These are phyloP conservation scores for Geosmithia putterillii DNA, from an alignment of 2,329 filamentous ascomycete genomes.

Conservation along the genomic window DNA sequence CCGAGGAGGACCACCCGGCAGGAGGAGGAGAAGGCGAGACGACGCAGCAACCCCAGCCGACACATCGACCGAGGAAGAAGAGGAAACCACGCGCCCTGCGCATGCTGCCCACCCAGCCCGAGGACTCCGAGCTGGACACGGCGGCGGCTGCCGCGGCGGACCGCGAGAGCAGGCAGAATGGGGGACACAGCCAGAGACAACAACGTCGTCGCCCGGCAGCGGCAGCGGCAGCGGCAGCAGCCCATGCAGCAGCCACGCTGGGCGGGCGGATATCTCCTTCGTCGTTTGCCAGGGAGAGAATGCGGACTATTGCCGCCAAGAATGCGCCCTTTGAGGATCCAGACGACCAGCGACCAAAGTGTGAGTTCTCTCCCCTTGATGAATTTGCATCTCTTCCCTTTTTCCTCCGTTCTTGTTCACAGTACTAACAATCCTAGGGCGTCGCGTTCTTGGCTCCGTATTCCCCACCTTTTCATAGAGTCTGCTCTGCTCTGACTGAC, in stretches of 20 bases:
- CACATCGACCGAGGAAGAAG: slow-evolving; percentile 8
- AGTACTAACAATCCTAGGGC: slow-evolving; percentile 18
- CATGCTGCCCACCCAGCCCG: slow-evolving; percentile 24
- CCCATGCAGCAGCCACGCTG: slow-evolving; percentile 6
- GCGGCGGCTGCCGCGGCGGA: too few relatives aligned
- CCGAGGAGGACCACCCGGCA: neutral
- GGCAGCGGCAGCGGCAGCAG: slow-evolving; percentile 1
- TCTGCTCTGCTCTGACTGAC: neutral
- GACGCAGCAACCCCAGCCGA: slow-evolving; percentile 1
- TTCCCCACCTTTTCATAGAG: slow-evolving; percentile 25
- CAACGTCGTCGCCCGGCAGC: neutral
- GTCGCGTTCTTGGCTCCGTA: slow-evolving; percentile 26
- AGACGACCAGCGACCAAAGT: slow-evolving; percentile 23
- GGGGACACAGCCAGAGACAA: too few relatives aligned
- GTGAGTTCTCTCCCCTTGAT: slow-evolving; percentile 14
- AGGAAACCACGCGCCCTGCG: slow-evolving; percentile 15
- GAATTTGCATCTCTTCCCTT: neutral
- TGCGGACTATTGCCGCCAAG: slow-evolving; percentile 28
- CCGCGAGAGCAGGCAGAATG: too few relatives aligned
- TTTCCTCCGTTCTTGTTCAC: neutral
- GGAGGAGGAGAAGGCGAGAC: neutral
- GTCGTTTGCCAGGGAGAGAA: slow-evolving; percentile 28
- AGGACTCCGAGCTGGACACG: slow-evolving; percentile 15
- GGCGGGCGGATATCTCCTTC: slow-evolving; percentile 26
- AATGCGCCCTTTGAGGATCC: slow-evolving; percentile 30